Evolutionary conservation across 768 basidiomycete genomes (phyloP).

Genomic region (Cyathus striatus): DNA sequence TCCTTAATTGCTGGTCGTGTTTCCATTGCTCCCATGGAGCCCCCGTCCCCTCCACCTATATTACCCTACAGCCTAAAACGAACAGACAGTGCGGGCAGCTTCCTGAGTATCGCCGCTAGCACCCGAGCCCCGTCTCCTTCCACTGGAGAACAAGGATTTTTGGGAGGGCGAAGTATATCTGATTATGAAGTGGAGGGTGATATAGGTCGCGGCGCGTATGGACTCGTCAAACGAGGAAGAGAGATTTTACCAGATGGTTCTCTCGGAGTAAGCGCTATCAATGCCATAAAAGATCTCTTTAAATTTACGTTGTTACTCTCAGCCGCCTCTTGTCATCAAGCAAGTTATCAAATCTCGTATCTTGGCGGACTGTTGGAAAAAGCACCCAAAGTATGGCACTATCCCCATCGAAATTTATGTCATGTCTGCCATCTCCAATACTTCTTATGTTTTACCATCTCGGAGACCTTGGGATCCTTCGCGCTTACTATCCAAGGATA

Average conservation of each 20-base stretch:
- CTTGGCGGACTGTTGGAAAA: conserved; percentile 99
- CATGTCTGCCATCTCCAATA: conserved; percentile 85
- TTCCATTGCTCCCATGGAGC: conserved; percentile 70
- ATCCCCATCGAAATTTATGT: conserved; percentile 98
- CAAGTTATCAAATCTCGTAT: conserved; percentile 98
- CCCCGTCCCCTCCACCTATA: conserved; percentile 58
- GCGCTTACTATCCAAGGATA: conserved; percentile 26
- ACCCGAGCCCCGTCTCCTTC: conserved; percentile 62
- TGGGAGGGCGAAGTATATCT: conserved; percentile 70
- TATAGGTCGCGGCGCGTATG: conserved; percentile 93
- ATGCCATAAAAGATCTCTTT: too few relatives aligned
- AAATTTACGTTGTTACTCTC: conserved; percentile 6
- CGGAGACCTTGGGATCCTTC: conserved; percentile 82
- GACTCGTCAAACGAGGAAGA: conserved; percentile 85
- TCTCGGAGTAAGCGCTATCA: conserved; percentile 81
- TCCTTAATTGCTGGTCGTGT: conserved; percentile 82
- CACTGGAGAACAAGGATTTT: conserved; percentile 36
- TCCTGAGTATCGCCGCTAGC: conserved; percentile 54
- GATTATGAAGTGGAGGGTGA: conserved; percentile 85
- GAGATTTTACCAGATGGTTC: conserved; percentile 72
- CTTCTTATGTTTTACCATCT: conserved; percentile 71
- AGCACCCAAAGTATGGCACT: conserved; percentile 89
- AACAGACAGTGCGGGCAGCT: conserved; percentile 56
- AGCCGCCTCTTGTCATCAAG: conserved; percentile 93
- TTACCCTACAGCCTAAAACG: conserved; percentile 62